Percentiles rank a stretch among this genome's conserved stretches.
Conservation (phyloP, 192 early-diverging fungal genomes). For the Umbelopsis isabellina region DNA sequence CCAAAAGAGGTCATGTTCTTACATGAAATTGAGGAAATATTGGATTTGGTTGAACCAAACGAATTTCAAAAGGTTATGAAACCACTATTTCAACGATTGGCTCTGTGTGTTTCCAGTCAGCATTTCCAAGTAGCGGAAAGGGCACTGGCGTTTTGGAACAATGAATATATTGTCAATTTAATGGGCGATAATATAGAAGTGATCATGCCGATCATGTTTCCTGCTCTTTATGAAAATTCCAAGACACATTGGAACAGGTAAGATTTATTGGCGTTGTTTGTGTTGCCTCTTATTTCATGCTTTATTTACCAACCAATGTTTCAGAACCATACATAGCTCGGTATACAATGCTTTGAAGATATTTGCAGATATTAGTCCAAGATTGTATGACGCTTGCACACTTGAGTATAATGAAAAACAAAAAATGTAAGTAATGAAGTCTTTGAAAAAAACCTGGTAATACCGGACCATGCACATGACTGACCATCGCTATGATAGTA, state of each 20-base stretch:
- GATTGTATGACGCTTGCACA: constrained; percentile 87
- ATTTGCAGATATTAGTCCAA: constrained; percentile 87
- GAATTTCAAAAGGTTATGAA: constrained; percentile 82
- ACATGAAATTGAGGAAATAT: constrained; percentile 88
- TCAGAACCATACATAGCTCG: constrained; percentile 85
- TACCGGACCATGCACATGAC: constrained; percentile 73
- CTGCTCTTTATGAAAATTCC: constrained; percentile 83
- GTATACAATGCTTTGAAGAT: constrained; percentile 91
- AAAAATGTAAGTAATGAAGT: constrained; percentile 45
- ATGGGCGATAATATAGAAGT: constrained; percentile 83
- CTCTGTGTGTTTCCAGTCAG: constrained; percentile 79
- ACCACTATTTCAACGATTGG: constrained; percentile 83
- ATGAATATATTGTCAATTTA: constrained; percentile 86
- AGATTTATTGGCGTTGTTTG: neutral
- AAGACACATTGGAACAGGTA: constrained; percentile 91
- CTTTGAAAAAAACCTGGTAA: constrained; percentile 82
- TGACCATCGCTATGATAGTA: constrained; percentile 83
- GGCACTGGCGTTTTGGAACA: constrained; percentile 91
- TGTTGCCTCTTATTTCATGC: constrained; percentile 3
- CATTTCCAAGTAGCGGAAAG: constrained; percentile 93
- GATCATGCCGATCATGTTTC: constrained; percentile 87
- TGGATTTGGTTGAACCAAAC: constrained; percentile 82
- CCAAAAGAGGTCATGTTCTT: constrained; percentile 96
- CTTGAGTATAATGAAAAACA: constrained; percentile 82
- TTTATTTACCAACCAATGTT: neutral